These are phyloP conservation scores for Pythium aristosporum DNA, from an alignment of 352 stramenopile species.

Conservation along the genomic window DNA sequence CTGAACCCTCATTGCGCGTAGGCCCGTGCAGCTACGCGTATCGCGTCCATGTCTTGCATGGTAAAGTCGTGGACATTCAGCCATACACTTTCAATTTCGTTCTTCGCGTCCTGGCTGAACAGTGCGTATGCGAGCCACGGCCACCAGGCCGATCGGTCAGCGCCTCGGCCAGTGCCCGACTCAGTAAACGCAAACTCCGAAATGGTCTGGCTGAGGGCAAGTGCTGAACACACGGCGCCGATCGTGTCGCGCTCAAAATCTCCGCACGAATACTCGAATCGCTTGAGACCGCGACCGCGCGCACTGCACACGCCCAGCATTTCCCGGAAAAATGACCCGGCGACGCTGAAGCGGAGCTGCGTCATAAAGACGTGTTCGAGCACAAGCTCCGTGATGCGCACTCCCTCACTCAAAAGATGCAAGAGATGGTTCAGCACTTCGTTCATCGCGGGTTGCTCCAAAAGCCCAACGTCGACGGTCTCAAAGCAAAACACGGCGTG, in stretches of 20 bases:
- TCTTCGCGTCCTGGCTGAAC: not conserved
- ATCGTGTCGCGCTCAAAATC: not conserved
- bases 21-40: no score
- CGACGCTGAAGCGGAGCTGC: not conserved
- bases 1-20: no score
- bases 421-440: slow-evolving; percentile 1
- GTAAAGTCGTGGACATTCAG: not conserved
- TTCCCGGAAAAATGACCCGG: not conserved
- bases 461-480: not conserved
- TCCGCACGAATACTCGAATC: not conserved
- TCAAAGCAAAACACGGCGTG: not conserved
- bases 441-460: not conserved
- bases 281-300: not conserved
- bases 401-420: not conserved
- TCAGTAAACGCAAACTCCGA: not conserved
- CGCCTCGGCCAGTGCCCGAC: not conserved
- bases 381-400: not conserved
- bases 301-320: not conserved
- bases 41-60: not conserved
- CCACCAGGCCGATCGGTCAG: slow-evolving; percentile 4
- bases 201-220: not conserved
- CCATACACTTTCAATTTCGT: not conserved
- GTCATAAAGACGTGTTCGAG: not conserved
- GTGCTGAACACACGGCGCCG: not conserved
- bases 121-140: slow-evolving; percentile 11